Evolutionary conservation across 805 yeast genomes (phyloP).

Genomic region (Kodamaea laetipori): DNA sequence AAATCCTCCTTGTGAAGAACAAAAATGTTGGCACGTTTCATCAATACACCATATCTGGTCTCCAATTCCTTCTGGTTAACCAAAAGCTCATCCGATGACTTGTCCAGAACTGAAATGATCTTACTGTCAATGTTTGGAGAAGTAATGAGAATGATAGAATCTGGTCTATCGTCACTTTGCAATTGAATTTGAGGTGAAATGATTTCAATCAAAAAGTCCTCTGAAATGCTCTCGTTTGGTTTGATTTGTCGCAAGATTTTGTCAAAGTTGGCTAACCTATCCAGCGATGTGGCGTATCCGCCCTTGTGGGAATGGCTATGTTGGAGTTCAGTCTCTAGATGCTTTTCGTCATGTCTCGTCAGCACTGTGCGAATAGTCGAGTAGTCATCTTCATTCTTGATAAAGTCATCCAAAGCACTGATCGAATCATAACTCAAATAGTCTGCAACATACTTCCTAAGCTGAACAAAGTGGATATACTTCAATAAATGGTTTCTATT

Average conservation of each 20-base stretch:
- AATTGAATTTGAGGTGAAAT: constrained; percentile 48
- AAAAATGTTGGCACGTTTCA: constrained; percentile 72
- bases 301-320: constrained; percentile 1
- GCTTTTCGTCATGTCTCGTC: background rate
- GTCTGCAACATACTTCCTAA: constrained; percentile 27
- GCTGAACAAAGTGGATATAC: constrained; percentile 40
- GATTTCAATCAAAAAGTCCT: constrained; percentile 41
- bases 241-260: constrained; percentile 27
- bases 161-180: constrained; percentile 41
- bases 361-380: background rate
- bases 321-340: background rate
- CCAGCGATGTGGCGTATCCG: constrained; percentile 6
- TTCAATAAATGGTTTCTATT: constrained; percentile 37
- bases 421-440: constrained; percentile 40
- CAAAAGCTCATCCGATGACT: constrained; percentile 32
- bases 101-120: constrained; percentile 62
- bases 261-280: constrained; percentile 32
- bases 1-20: constrained; percentile 57
- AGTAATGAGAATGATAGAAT: constrained; percentile 66
- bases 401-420: constrained; percentile 34
- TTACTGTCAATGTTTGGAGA: constrained; percentile 72
- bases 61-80: constrained; percentile 48
- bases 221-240: constrained; percentile 32
- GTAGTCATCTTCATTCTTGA: constrained; percentile 18
- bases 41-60: constrained; percentile 66